phyloP scores from a whole-genome alignment of 1,284 basidiomycete genomes.

The Gymnopus androsaceus region DNA sequence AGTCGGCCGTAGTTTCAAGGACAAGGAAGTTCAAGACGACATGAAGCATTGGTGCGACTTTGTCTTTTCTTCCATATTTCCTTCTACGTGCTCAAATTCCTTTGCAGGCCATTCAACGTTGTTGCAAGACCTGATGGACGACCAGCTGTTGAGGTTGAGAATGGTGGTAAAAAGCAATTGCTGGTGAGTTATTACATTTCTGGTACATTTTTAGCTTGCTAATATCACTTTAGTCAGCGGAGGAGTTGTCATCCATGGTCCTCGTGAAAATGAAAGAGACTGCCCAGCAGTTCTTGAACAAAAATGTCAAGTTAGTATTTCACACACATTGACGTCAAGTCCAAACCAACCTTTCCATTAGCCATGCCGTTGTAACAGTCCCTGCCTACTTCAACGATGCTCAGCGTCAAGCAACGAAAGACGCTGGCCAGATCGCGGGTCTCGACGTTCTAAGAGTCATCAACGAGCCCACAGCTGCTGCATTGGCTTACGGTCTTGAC shows the following conservation, averaged over 20 bases:
- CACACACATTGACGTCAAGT: not conserved
- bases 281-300: constrained; percentile 89
- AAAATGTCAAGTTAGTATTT: constrained; percentile 84
- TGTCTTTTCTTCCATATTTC: constrained; percentile 11
- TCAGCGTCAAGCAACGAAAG: constrained; percentile 97
- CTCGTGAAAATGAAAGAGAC: constrained; percentile 96
- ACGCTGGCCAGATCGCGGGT: constrained; percentile 96
- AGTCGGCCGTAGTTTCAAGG: constrained; percentile 92
- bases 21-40: constrained; percentile 89
- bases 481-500: constrained; percentile 95
- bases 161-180: constrained; percentile 63
- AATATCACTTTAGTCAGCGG: constrained; percentile 56
- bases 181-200: constrained; percentile 51
- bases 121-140: constrained; percentile 70
- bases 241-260: constrained; percentile 86
- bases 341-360: constrained; percentile 30
- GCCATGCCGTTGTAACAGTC: constrained; percentile 88
- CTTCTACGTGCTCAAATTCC: not conserved
- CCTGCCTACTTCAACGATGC: constrained; percentile 99
- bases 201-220: not conserved
- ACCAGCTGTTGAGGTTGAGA: constrained; percentile 82
- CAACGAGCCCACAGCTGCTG: constrained; percentile 98
- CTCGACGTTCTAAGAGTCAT: constrained; percentile 97
- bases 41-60: constrained; percentile 69
- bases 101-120: constrained; percentile 80